Conservation (phyloP, 2,329 filamentous ascomycete genomes). For the Penicillium sumatraense region DNA sequence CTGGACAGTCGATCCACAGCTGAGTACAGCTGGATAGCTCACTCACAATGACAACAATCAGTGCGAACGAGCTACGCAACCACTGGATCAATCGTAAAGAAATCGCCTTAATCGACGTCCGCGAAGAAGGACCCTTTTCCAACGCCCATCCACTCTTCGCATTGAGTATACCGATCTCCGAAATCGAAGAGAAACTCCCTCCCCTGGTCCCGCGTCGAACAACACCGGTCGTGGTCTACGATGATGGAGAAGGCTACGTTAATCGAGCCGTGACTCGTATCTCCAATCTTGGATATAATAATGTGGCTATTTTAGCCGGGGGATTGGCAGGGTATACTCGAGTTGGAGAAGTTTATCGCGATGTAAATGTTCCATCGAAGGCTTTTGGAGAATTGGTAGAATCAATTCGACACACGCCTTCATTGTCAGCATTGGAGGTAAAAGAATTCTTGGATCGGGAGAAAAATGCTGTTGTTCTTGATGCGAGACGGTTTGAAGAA, state of each 20-base stretch:
- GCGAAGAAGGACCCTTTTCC: conserved; percentile 37
- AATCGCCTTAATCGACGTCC: conserved; percentile 36
- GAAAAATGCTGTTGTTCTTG: conserved; percentile 31
- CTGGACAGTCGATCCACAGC: not conserved
- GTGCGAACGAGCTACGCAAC: conserved; percentile 24
- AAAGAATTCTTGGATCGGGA: conserved; percentile 29
- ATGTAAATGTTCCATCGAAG: conserved; percentile 38
- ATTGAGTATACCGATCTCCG: conserved; percentile 34
- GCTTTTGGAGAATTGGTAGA: conserved; percentile 39
- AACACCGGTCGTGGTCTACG: conserved; percentile 34
- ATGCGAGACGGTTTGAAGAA: conserved; percentile 35
- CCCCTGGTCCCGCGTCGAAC: conserved; percentile 31
- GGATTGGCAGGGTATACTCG: conserved; percentile 30
- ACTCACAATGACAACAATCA: conserved; percentile 26
- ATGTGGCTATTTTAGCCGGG: conserved; percentile 30
- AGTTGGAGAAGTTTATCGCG: conserved; percentile 35
- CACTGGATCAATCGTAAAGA: conserved; percentile 29
- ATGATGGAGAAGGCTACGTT: conserved; percentile 34
- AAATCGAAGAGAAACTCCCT: conserved; percentile 32
- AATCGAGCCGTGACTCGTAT: conserved; percentile 27
- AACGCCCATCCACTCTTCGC: conserved; percentile 35
- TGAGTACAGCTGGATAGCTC: not conserved
- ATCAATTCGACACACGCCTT: conserved; percentile 35
- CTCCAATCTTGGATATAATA: conserved; percentile 27
- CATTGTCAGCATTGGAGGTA: conserved; percentile 30